Conservation (phyloP, 106 monocot genomes). For the Dactylorhiza incarnata region DNA sequence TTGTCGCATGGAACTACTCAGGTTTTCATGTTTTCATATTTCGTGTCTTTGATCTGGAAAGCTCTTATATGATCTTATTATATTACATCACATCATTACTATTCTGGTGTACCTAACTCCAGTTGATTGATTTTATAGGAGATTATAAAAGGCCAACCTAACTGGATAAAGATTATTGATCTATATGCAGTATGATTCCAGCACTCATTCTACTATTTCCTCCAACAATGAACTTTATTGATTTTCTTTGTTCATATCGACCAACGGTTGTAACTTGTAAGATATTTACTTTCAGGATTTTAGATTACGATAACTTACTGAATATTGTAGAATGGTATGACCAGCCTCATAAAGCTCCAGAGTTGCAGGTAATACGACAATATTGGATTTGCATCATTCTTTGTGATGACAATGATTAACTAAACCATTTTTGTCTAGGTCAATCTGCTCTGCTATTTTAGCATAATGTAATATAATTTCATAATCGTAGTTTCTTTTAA, state of each 20-base stretch:
- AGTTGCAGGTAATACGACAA: constrained; percentile 62
- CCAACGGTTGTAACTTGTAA: too few species aligned
- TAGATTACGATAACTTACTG: constrained; percentile 59
- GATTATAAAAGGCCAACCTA: too few species aligned
- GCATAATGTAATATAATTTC: too few species aligned
- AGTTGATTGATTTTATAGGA: too few species aligned
- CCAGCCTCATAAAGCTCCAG: constrained; percentile 82
- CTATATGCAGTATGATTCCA: too few species aligned
- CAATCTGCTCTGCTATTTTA: not conserved
- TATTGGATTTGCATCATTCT: not conserved
- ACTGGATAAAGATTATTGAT: too few species aligned
- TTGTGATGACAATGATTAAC: too few species aligned
- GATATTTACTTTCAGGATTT: constrained; percentile 5
- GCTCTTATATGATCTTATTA: not conserved
- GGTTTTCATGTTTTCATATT: constrained; percentile 21
- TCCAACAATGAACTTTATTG: too few species aligned
- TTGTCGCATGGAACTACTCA: constrained; percentile 99
- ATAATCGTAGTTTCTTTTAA: too few species aligned
- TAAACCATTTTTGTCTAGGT: not conserved
- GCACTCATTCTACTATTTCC: too few species aligned
- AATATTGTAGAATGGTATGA: constrained; percentile 98
- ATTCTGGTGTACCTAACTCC: not conserved
- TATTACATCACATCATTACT: not conserved
- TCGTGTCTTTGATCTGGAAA: not conserved
- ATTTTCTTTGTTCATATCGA: too few species aligned